These are phyloP conservation scores for Aquilaria agallochum DNA, from an alignment of 441 rosid genomes.

Conservation along the genomic window DNA sequence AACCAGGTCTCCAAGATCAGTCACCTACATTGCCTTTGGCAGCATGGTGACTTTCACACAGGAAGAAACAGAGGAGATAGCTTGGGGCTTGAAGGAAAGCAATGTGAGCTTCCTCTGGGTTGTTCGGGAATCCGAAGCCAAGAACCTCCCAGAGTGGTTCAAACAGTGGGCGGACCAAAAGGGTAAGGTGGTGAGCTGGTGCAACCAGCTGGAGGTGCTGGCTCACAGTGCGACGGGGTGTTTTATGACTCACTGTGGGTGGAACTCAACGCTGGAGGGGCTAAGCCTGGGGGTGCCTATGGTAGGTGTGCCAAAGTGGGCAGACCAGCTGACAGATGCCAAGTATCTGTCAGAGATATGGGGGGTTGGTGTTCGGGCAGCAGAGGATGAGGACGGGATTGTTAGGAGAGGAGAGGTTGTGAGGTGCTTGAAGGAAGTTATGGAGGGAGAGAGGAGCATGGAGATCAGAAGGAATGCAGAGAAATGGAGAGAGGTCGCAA, in stretches of 20 bases:
- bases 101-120: conserved; percentile 44
- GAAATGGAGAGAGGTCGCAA: conserved; percentile 55
- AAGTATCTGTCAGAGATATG: conserved; percentile 49
- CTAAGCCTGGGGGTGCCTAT: conserved; percentile 52
- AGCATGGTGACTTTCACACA: conserved; percentile 43
- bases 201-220: conserved; percentile 51
- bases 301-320: conserved; percentile 48
- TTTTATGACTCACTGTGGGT: conserved; percentile 56
- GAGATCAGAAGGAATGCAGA: conserved; percentile 40
- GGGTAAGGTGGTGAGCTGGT: conserved; percentile 43
- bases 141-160: conserved; percentile 35
- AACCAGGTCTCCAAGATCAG: conserved; percentile 35
- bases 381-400: conserved; percentile 39
- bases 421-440: conserved; percentile 55
- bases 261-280: conserved; percentile 62
- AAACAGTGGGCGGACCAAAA: conserved; percentile 18
- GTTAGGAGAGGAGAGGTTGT: conserved; percentile 47
- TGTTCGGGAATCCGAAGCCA: conserved; percentile 30
- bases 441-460: conserved; percentile 48
- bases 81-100: conserved; percentile 37
- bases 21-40: conserved; percentile 49
- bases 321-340: conserved; percentile 50
- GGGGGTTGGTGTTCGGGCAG: conserved; percentile 51
- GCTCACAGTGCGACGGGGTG: conserved; percentile 38
- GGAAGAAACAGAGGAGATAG: conserved; percentile 38